A percentile compares a stretch with the other conserved stretches of the same genome.
phyloP scores from a whole-genome alignment of 164 flowering plant species.

The Vitis rupestris region DNA sequence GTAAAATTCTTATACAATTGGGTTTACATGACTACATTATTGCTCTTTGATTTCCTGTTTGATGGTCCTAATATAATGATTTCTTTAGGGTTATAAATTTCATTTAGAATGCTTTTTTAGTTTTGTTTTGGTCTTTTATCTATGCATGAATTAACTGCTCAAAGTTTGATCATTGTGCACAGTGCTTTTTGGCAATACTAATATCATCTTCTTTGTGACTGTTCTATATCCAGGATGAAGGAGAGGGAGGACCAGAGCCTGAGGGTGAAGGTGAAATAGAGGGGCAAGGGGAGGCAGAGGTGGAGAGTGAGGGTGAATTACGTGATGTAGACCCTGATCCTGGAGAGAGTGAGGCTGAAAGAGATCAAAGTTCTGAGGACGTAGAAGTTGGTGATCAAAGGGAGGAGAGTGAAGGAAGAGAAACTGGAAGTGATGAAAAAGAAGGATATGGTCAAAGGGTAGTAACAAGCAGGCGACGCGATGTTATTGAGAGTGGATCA shows the following conservation, averaged over 20 bases:
- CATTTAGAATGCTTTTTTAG: too few species aligned
- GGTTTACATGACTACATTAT: too few species aligned
- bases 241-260: constrained; percentile 39
- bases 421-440: constrained; percentile 76
- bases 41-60: too few species aligned
- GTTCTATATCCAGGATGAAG: constrained; percentile 59
- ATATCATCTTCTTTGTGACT: not conserved
- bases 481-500: constrained; percentile 71
- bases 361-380: constrained; percentile 78
- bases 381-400: constrained; percentile 64
- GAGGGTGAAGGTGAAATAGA: constrained; percentile 66
- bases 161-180: not conserved
- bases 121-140: not conserved
- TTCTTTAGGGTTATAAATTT: too few species aligned
- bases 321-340: constrained; percentile 64
- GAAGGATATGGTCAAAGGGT: constrained; percentile 72
- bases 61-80: too few species aligned
- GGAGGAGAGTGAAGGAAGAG: constrained; percentile 73
- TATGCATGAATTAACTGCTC: not conserved
- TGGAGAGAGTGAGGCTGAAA: constrained; percentile 90
- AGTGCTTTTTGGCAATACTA: not conserved
- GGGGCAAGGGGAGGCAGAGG: constrained; percentile 83
- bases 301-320: constrained; percentile 76
- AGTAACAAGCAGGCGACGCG: constrained; percentile 66
- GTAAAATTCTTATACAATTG: too few species aligned